These are phyloP conservation scores for Hypoxylon subgilvum DNA, from an alignment of 495 filamentous ascomycete species.

Conservation along the genomic window DNA sequence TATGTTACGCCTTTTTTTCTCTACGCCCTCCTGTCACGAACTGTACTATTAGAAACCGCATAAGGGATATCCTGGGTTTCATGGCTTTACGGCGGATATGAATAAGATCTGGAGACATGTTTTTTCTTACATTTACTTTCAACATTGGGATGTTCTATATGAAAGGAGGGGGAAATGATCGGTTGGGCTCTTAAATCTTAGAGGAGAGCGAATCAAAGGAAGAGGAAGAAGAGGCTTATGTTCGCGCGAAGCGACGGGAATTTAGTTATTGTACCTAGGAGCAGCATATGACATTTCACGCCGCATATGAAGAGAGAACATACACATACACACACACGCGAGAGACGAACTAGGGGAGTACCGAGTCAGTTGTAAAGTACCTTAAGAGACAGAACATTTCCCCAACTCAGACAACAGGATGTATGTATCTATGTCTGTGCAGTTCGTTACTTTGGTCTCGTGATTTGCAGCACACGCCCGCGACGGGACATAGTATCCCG, in stretches of 20 bases:
- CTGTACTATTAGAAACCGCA: constrained; percentile 37
- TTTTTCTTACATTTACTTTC: constrained; percentile 10
- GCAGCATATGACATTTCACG: constrained; percentile 31
- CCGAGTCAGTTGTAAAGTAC: not conserved
- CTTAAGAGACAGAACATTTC: constrained; percentile 15
- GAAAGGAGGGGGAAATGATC: constrained; percentile 13
- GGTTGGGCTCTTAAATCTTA: constrained; percentile 3
- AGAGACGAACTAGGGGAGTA: not conserved
- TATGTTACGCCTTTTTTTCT: constrained; percentile 1
- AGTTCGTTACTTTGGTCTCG: constrained; percentile 35
- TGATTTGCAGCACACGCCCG: constrained; percentile 24
- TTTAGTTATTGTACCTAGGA: constrained; percentile 12
- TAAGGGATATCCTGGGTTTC: constrained; percentile 31
- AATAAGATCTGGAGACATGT: constrained; percentile 22
- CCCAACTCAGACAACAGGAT: not conserved
- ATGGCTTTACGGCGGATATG: constrained; percentile 32
- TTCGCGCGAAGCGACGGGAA: not conserved
- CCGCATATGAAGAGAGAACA: constrained; percentile 26
- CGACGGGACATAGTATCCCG: not conserved
- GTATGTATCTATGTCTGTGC: no score
- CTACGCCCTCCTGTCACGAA: constrained; percentile 21
- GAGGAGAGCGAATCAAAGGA: not conserved
- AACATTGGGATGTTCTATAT: constrained; percentile 31
- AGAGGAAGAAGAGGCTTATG: constrained; percentile 3
- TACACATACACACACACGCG: constrained; percentile 25